Evolutionary conservation across 345 rosid species (phyloP).

Genomic region (Linum lewisii): DNA sequence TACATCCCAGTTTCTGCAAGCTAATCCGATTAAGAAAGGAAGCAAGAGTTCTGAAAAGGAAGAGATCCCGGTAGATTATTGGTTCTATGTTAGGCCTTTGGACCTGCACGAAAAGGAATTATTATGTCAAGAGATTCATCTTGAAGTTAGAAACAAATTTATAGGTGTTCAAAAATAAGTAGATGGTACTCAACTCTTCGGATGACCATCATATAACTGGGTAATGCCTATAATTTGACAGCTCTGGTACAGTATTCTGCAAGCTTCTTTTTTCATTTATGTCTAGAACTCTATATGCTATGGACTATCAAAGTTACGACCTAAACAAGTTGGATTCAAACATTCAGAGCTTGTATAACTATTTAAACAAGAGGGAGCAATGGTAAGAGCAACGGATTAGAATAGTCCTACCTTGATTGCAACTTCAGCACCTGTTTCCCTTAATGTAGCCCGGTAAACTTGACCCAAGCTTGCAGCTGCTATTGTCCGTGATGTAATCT

Average conservation of each 20-base stretch:
- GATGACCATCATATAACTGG: background rate
- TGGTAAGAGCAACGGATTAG: background rate
- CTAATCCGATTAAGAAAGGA: conserved; percentile 89
- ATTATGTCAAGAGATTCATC: conserved; percentile 3
- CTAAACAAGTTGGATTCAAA: background rate
- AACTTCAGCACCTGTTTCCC: conserved; percentile 82
- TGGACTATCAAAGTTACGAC: background rate
- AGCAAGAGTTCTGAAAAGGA: conserved; percentile 88
- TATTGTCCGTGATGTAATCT: conserved; percentile 73
- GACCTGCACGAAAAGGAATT: conserved; percentile 43
- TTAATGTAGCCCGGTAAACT: conserved; percentile 93
- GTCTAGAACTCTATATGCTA: background rate
- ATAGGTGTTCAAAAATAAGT: background rate
- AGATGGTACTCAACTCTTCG: background rate
- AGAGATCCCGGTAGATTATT: conserved; percentile 84
- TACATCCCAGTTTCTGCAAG: conserved; percentile 85
- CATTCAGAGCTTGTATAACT: background rate
- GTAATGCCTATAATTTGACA: too few species aligned
- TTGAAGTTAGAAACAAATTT: background rate
- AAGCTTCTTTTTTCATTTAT: background rate
- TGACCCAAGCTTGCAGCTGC: conserved; percentile 98
- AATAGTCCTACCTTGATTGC: conserved; percentile 73
- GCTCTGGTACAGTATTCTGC: background rate
- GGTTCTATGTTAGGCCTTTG: conserved; percentile 92
- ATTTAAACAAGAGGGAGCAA: background rate